Percentiles rank a stretch among this genome's conserved stretches.
These are phyloP conservation scores for Fusarium piperis DNA, from an alignment of 2,329 filamentous ascomycete genomes.

Conservation along the genomic window DNA sequence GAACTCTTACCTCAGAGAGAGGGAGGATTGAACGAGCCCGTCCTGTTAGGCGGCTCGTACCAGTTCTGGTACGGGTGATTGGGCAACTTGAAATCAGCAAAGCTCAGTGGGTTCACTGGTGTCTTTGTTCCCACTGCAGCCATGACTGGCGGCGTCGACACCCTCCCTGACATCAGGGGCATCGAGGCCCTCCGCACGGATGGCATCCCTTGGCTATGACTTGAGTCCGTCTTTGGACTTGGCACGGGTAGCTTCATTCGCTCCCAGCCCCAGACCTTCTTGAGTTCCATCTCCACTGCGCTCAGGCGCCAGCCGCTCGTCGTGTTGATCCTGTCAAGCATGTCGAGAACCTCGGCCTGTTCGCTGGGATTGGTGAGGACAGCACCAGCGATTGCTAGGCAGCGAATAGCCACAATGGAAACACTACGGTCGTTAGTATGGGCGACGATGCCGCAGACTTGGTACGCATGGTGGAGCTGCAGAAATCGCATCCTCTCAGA, in stretches of 20 bases:
- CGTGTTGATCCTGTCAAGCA: conserved; percentile 78
- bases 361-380: conserved; percentile 74
- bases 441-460: conserved; percentile 89
- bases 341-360: conserved; percentile 81
- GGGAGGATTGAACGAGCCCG: conserved; percentile 24
- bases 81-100: conserved; percentile 79
- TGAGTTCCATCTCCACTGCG: conserved; percentile 77
- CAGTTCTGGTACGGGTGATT: conserved; percentile 85
- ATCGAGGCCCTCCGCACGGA: conserved; percentile 13
- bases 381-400: conserved; percentile 79
- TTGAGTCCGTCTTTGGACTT: conserved; percentile 8
- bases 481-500: conserved; percentile 75
- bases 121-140: conserved; percentile 46
- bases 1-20: conserved; percentile 6
- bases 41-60: conserved; percentile 76
- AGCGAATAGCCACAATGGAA: conserved; percentile 80
- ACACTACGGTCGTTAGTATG: conserved; percentile 85
- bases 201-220: conserved; percentile 11
- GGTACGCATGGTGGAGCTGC: conserved; percentile 79
- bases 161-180: conserved; percentile 22
- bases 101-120: conserved; percentile 74
- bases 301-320: conserved; percentile 83
- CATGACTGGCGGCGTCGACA: conserved; percentile 41
- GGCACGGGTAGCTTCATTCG: conserved; percentile 17
- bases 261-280: conserved; percentile 79